phyloP scores from a whole-genome alignment of 192 early-diverging fungal species.

The Coemansia sp. region DNA sequence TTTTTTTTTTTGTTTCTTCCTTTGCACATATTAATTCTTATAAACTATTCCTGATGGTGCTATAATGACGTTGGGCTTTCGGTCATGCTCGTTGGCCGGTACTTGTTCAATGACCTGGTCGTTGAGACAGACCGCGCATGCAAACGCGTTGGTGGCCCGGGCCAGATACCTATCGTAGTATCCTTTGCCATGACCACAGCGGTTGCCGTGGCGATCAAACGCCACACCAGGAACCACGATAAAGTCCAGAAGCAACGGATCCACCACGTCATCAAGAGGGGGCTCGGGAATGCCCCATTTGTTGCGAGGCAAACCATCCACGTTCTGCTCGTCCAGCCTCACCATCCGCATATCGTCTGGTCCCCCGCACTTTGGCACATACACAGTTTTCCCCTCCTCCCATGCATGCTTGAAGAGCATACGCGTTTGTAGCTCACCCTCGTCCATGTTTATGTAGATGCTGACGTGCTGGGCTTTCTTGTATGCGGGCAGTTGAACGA shows the following conservation, averaged over 20 bases:
- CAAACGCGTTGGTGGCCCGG: not conserved
- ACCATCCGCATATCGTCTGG: slow-evolving; percentile 32
- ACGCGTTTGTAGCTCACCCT: slow-evolving; percentile 29
- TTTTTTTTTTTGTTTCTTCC: slow-evolving; percentile 4
- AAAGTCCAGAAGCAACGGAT: slow-evolving; percentile 30
- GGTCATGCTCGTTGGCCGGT: slow-evolving; percentile 22
- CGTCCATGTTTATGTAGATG: slow-evolving; percentile 42
- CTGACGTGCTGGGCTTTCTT: slow-evolving; percentile 21
- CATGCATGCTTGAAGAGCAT: slow-evolving; percentile 12
- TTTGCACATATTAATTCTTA: slow-evolving; percentile 5
- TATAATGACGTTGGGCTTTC: slow-evolving; percentile 27
- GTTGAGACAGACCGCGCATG: slow-evolving; percentile 37
- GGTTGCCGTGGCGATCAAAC: slow-evolving; percentile 23
- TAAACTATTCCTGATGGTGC: slow-evolving; percentile 23
- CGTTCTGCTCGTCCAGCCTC: not conserved
- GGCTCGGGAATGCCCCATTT: slow-evolving; percentile 49
- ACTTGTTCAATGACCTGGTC: slow-evolving; percentile 34
- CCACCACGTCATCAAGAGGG: slow-evolving; percentile 3
- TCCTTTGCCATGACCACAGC: slow-evolving; percentile 47
- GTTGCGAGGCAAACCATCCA: slow-evolving; percentile 9
- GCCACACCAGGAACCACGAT: slow-evolving; percentile 45
- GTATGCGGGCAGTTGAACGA: slow-evolving; percentile 9
- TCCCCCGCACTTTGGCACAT: slow-evolving; percentile 30
- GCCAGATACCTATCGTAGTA: slow-evolving; percentile 45
- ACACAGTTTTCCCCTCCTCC: slow-evolving; percentile 30